These are phyloP conservation scores for Typha latifolia DNA, from an alignment of 176 grass and related monocot species.

Conservation along the genomic window DNA sequence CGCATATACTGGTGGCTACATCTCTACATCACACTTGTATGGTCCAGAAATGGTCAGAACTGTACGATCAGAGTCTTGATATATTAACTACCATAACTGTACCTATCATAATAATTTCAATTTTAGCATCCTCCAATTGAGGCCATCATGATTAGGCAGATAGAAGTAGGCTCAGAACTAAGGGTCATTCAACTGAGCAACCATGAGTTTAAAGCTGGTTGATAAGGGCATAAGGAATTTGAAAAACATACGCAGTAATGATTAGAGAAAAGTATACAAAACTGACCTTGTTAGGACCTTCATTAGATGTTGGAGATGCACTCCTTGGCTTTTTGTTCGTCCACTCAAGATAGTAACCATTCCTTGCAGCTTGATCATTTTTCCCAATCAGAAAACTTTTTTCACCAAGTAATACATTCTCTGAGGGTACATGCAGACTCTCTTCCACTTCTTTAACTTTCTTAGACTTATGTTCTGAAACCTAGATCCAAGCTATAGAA, in stretches of 20 bases:
- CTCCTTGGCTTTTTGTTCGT: constrained; percentile 6
- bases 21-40: too few species aligned
- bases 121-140: too few species aligned
- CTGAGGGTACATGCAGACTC: constrained; percentile 8
- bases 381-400: constrained; percentile 12
- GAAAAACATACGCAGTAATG: not conserved
- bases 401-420: constrained; percentile 19
- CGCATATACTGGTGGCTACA: too few species aligned
- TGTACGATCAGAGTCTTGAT: too few species aligned
- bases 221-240: not conserved
- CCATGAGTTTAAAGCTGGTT: not conserved
- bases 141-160: too few species aligned
- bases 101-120: too few species aligned
- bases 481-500: not conserved
- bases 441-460: constrained; percentile 9
- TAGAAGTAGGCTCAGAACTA: too few species aligned
- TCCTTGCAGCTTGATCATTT: not conserved
- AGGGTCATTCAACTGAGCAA: too few species aligned
- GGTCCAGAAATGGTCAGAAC: too few species aligned
- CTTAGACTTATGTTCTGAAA: constrained; percentile 18
- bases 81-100: too few species aligned
- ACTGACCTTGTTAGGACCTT: constrained; percentile 5
- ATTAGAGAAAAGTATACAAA: not conserved
- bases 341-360: constrained; percentile 15
- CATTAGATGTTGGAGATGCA: constrained; percentile 6